Percentiles rank a stretch among this genome's conserved stretches.
phyloP scores from a whole-genome alignment of 2,329 filamentous ascomycete genomes.

The Aureobasidium uvarum region DNA sequence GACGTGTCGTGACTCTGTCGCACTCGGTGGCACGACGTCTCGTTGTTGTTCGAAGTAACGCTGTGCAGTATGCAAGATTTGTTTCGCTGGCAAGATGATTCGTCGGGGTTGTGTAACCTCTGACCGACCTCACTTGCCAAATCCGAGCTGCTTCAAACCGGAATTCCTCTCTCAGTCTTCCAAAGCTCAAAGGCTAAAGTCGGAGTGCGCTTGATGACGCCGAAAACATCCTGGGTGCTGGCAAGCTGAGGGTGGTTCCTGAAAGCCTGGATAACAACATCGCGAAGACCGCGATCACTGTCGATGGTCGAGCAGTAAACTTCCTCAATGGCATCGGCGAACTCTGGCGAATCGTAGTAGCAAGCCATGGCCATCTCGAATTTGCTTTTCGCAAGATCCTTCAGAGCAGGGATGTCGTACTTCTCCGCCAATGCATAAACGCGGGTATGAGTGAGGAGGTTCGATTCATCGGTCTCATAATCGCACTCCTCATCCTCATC shows the following conservation, averaged over 20 bases:
- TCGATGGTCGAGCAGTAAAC: conserved; percentile 52
- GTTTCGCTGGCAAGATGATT: neutral
- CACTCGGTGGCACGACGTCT: neutral
- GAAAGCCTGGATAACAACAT: conserved; percentile 50
- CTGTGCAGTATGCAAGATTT: conserved; percentile 6
- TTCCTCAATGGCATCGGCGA: conserved; percentile 50
- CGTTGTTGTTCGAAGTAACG: neutral
- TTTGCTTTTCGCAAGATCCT: conserved; percentile 47
- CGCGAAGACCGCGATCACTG: conserved; percentile 49
- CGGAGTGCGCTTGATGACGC: conserved; percentile 47
- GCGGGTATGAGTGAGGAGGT: conserved; percentile 49
- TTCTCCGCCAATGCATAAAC: conserved; percentile 54
- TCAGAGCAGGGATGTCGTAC: conserved; percentile 51
- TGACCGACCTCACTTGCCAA: neutral
- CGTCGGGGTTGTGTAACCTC: conserved; percentile 5
- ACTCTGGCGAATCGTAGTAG: conserved; percentile 47
- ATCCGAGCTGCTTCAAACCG: conserved; percentile 32
- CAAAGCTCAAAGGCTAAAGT: conserved; percentile 51
- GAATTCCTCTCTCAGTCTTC: conserved; percentile 49
- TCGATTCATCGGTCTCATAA: conserved; percentile 41
- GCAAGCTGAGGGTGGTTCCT: conserved; percentile 47
- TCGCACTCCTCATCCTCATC: conserved; percentile 38
- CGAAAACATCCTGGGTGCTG: conserved; percentile 48
- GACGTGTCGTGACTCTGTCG: neutral
- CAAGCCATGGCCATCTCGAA: conserved; percentile 48